Percentiles rank a stretch among this genome's conserved stretches.
Conservation (phyloP, 2,329 filamentous ascomycete genomes). For the Diatrype stigma region DNA sequence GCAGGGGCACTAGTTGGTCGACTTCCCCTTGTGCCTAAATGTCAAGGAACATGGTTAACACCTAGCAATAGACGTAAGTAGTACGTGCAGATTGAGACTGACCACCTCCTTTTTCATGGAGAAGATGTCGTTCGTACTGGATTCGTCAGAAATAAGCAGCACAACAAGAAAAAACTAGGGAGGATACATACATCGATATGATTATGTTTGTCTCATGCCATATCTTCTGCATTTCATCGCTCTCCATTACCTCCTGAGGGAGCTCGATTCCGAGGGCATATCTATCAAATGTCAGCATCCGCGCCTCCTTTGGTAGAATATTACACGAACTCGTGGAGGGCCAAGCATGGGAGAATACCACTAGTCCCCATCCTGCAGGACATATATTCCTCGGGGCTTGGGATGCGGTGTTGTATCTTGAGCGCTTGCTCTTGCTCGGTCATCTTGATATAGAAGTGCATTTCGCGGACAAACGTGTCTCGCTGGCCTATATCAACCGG, state of each 20-base stretch:
- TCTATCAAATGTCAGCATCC: no score
- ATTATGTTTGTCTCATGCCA: conserved; percentile 7
- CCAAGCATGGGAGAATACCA: conserved; percentile 5
- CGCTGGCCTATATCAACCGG: conserved; percentile 12
- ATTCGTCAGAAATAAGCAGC: background rate
- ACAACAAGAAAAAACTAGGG: no score
- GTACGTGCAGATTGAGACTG: background rate
- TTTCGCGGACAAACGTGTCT: conserved; percentile 5
- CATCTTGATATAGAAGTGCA: conserved; percentile 9
- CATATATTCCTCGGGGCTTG: conserved; percentile 10
- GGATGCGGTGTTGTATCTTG: conserved; percentile 1
- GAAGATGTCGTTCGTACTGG: conserved; percentile 3
- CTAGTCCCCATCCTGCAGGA: conserved; percentile 6
- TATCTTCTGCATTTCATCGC: background rate
- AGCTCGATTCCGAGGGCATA: background rate
- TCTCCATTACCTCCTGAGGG: background rate
- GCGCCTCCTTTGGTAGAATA: no score
- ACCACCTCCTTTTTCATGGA: conserved; percentile 9
- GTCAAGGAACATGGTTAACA: background rate
- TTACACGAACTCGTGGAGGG: no score
- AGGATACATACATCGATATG: background rate
- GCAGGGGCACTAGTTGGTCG: conserved; percentile 3
- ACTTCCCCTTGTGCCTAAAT: conserved; percentile 1
- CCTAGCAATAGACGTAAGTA: background rate
- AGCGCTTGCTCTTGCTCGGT: conserved; percentile 9